Conservation (phyloP, 2,329 filamentous ascomycete genomes). For the Fusarium nodosum region DNA sequence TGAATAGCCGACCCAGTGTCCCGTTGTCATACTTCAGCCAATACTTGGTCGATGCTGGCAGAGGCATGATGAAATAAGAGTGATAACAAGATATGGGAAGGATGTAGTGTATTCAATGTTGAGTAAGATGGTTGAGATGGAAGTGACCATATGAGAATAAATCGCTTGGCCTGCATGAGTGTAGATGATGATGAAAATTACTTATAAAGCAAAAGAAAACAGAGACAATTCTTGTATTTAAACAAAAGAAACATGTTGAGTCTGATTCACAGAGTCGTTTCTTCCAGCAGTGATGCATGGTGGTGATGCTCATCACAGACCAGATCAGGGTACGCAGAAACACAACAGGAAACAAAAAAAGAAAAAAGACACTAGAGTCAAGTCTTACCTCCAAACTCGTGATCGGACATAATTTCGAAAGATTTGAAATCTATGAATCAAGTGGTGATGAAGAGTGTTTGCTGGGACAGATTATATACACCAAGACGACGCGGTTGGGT, state of each 20-base stretch:
- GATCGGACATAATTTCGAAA: conserved; percentile 69
- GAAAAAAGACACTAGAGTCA: conserved; percentile 49
- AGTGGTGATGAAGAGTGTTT: conserved; percentile 24
- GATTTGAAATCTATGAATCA: conserved; percentile 11
- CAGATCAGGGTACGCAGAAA: conserved; percentile 15
- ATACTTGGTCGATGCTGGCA: conserved; percentile 48
- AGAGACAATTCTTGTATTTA: conserved; percentile 6
- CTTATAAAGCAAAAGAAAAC: neutral
- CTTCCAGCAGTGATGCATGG: conserved; percentile 35
- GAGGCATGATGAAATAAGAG: conserved; percentile 32
- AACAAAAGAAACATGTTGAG: neutral
- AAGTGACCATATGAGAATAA: conserved; percentile 19
- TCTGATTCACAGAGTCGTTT: conserved; percentile 1
- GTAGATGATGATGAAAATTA: conserved; percentile 14
- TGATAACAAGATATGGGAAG: conserved; percentile 1
- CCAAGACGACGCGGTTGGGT: conserved; percentile 32
- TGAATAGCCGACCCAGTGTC: conserved; percentile 36
- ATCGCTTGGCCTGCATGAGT: conserved; percentile 7
- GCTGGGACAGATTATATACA: conserved; percentile 25
- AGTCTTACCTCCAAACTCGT: conserved; percentile 73
- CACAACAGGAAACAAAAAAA: conserved; percentile 16
- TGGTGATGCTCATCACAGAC: conserved; percentile 17
- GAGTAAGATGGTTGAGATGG: conserved; percentile 17
- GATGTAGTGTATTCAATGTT: conserved; percentile 7
- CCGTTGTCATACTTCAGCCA: conserved; percentile 48